Base-by-base conservation (phyloP, 225 moss, liverwort and hornwort species). In the Polytrichum formosum region DNA sequence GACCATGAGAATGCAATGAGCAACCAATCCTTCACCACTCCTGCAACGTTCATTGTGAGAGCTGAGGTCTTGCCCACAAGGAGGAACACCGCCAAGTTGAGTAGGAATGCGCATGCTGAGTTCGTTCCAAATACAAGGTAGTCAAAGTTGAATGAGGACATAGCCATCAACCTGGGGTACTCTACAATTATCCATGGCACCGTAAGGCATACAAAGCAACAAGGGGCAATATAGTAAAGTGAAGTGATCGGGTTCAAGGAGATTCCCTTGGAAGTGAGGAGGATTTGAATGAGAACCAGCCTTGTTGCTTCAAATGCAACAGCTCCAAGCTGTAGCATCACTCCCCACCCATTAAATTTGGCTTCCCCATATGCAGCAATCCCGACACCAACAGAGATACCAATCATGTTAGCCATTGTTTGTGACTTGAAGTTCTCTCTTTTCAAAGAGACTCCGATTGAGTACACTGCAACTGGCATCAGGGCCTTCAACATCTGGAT, bases 401-500 rank as follows among this genome's bases (percentile, higher is more conserved):
- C 75, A 13, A 87, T 59, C 87, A 87, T 87, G 55, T 84, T 87
- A n/a, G 81, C 83, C 83, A 87, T 87, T 53, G 81, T 87, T 53
- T 87, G 81, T 7, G 81, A 76, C 74, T 81, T 87, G 74, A 87
- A 87, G 17, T 21, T 79, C 72, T 87, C 87, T 72, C 79, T 84
- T 79, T 87, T 87, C 26, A 87, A 74, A 65, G 81, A 20, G 65
- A 87, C 78, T 17, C 87, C 87, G 20, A 76, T 81, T 1, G 87
- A 81, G 75, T 87, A 87, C 1, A 87, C 83, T 0, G 87, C 87
- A 19, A 87, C 87, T n/a, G 87, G 84, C 87, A 87, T 87, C n/a
- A 87, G 87, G 53, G 87, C 87, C 60, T 87, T 87, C 62, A 87
- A 54, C 87, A 87, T 84, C 79, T 87, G 87, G 21, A 87, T 87